A percentile compares a stretch with the other conserved stretches of the same genome.
These are phyloP conservation scores for Pseudocercospora eumusae DNA, from an alignment of 2,329 filamentous ascomycete genomes.

Conservation along the genomic window DNA sequence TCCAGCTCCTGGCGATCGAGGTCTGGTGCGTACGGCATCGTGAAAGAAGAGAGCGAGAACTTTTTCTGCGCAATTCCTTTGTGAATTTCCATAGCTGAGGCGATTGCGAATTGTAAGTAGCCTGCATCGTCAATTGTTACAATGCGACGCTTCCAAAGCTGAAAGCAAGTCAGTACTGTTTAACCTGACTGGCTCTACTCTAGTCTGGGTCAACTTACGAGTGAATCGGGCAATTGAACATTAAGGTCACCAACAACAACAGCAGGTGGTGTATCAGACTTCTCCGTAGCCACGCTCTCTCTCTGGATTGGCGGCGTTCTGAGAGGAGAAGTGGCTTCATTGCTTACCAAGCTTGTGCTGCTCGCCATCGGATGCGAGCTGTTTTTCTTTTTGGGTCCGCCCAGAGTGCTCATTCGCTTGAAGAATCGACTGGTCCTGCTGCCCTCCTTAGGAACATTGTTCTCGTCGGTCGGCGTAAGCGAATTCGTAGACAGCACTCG, in stretches of 20 bases:
- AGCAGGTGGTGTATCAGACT: conserved; percentile 53
- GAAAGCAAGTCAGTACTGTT: conserved; percentile 16
- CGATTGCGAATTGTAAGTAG: conserved; percentile 75
- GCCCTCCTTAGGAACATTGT: conserved; percentile 45
- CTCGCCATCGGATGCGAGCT: conserved; percentile 1
- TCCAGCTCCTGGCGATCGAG: conserved; percentile 90
- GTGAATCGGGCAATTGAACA: conserved; percentile 92
- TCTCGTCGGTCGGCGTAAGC: conserved; percentile 46
- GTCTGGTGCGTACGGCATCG: conserved; percentile 76
- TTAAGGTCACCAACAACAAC: conserved; percentile 86
- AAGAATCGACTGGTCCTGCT: conserved; percentile 63
- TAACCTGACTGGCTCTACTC: not conserved
- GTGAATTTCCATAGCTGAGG: conserved; percentile 54
- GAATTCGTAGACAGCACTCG: conserved; percentile 29
- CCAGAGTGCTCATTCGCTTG: conserved; percentile 58
- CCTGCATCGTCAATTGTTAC: conserved; percentile 83
- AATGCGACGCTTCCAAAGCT: conserved; percentile 90
- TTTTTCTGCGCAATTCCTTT: conserved; percentile 48
- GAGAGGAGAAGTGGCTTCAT: conserved; percentile 10
- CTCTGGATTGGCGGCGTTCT: conserved; percentile 6
- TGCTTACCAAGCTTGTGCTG: conserved; percentile 36
- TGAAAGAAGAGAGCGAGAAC: conserved; percentile 85
- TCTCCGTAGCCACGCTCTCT: conserved; percentile 26
- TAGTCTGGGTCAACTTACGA: conserved; percentile 49
- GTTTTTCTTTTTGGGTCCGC: conserved; percentile 49